phyloP scores from a whole-genome alignment of 305 asterid genomes.

The Ilex paraguariensis region DNA sequence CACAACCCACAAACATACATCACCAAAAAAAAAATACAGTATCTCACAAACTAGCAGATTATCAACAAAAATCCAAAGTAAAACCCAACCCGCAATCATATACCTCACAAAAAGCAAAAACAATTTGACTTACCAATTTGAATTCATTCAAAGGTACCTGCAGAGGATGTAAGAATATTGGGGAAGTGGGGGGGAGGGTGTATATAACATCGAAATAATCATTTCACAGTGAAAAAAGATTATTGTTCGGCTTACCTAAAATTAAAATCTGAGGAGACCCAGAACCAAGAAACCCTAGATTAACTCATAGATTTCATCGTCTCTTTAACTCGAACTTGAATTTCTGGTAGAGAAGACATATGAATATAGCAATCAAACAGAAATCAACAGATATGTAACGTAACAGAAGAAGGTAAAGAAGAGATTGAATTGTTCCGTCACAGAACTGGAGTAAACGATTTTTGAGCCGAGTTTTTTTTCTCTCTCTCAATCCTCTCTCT shows the following conservation, averaged over 20 bases:
- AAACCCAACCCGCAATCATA: background rate
- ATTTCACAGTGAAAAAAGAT: no score
- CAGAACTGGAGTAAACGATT: conserved; percentile 41
- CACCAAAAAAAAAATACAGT: background rate
- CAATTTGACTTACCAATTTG: no score
- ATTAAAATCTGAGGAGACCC: conserved; percentile 8
- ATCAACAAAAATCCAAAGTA: conserved; percentile 18
- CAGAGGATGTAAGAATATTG: no score
- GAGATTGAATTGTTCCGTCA: conserved; percentile 10
- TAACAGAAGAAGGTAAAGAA: no score
- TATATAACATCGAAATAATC: background rate
- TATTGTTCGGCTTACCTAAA: background rate
- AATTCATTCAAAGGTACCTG: no score
- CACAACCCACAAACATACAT: background rate
- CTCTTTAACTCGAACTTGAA: background rate
- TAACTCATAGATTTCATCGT: conserved; percentile 16
- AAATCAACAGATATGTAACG: no score
- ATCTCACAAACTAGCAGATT: conserved; percentile 20
- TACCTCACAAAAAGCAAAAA: no score
- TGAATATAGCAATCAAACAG: no score
- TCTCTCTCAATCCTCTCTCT: conserved; percentile 10
- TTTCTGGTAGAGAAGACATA: no score
- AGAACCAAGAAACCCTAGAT: conserved; percentile 4
- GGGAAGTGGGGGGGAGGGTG: no score
- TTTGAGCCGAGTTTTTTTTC: conserved; percentile 28